phyloP scores from a whole-genome alignment of 208 protist genomes.

The Trypanosomatidae sp. region DNA sequence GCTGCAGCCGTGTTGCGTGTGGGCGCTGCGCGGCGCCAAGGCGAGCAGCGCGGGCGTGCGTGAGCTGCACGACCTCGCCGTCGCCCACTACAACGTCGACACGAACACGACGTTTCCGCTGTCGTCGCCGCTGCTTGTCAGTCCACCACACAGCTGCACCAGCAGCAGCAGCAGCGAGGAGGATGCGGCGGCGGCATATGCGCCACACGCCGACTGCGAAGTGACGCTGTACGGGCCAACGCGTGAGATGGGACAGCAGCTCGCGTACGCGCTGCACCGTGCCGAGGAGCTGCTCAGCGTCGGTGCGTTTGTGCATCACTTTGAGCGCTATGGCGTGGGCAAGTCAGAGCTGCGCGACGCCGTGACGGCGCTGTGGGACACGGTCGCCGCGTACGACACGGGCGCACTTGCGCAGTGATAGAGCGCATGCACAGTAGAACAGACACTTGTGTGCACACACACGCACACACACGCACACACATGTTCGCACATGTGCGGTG shows the following conservation, averaged over 20 bases:
- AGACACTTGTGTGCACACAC: neutral
- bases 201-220: conserved; percentile 4
- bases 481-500: no score
- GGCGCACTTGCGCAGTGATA: neutral
- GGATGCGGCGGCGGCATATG: neutral
- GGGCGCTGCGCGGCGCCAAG: conserved; percentile 29
- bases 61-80: conserved; percentile 26
- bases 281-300: conserved; percentile 35
- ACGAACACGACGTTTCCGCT: neutral
- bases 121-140: conserved; percentile 18
- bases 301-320: conserved; percentile 66
- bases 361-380: conserved; percentile 36
- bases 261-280: conserved; percentile 13
- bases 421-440: neutral
- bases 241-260: conserved; percentile 13
- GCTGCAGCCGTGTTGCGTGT: no score
- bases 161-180: conserved; percentile 8
- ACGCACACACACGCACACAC: neutral
- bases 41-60: conserved; percentile 20
- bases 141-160: conserved; percentile 1
- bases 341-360: conserved; percentile 33
- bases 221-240: conserved; percentile 41
- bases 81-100: neutral
- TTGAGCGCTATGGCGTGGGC: conserved; percentile 33
- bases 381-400: conserved; percentile 20